Conservation (phyloP, 192 early-diverging fungal species). For the Obelidium mucronatum region DNA sequence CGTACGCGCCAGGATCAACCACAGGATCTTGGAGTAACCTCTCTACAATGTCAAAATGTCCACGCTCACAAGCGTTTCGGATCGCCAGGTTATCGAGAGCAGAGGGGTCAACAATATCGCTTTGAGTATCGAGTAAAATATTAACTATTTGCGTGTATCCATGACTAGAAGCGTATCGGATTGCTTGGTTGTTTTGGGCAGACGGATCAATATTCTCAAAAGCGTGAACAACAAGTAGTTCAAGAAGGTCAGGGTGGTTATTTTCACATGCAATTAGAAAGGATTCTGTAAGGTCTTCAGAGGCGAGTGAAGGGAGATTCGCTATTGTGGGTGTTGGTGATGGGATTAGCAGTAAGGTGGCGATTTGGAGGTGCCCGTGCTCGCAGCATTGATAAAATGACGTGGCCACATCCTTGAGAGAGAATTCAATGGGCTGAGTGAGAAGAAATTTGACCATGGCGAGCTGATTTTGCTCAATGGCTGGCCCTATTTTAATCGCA, state of each 20-base stretch:
- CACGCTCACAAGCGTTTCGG: conserved; percentile 14
- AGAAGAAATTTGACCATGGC: conserved; percentile 12
- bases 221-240: conserved; percentile 3
- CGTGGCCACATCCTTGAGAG: not conserved
- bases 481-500: not conserved
- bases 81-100: not conserved
- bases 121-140: not conserved
- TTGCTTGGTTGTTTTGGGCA: not conserved
- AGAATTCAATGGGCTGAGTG: not conserved
- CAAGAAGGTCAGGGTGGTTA: conserved; percentile 13
- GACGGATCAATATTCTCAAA: not conserved
- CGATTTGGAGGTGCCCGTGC: not conserved
- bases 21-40: conserved; percentile 17
- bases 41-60: conserved; percentile 18
- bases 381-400: not conserved
- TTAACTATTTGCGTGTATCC: not conserved
- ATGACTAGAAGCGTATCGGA: conserved; percentile 7
- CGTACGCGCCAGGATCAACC: conserved; percentile 8
- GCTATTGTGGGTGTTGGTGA: not conserved
- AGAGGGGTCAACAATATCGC: not conserved
- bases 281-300: not conserved
- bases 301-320: no score
- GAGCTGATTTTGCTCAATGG: not conserved
- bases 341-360: conserved; percentile 4
- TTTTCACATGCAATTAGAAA: conserved; percentile 1